A percentile compares a stretch with the other conserved stretches of the same genome.
These are phyloP conservation scores for Rhodotorula sp. DNA, from an alignment of 1,284 basidiomycete species.

Conservation along the genomic window DNA sequence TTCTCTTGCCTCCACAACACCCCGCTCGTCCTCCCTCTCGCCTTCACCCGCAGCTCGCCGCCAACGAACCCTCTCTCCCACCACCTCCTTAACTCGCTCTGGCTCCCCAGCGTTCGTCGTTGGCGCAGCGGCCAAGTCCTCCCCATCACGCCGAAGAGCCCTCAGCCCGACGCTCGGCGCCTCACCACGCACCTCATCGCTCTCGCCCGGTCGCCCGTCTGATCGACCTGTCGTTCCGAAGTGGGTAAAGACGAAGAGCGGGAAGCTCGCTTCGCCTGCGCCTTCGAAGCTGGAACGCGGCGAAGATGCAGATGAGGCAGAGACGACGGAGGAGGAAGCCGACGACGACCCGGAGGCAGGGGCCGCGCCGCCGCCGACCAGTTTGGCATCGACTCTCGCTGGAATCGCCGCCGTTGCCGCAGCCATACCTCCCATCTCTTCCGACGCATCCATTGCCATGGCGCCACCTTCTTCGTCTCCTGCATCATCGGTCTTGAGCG, in stretches of 20 bases:
- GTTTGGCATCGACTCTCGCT: neutral
- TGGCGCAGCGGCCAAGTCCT: neutral
- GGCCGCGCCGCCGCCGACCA: neutral
- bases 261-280: neutral
- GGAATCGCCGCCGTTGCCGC: slow-evolving; percentile 5
- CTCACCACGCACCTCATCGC: neutral
- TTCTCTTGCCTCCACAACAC: neutral
- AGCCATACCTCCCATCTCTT: neutral
- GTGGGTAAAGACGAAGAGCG: slow-evolving; percentile 1
- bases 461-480: neutral
- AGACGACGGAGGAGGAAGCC: neutral
- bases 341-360: neutral
- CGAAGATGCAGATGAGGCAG: neutral
- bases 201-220: neutral
- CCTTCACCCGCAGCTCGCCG: neutral
- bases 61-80: slow-evolving; percentile 10
- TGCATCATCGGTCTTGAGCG: neutral
- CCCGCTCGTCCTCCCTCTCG: neutral
- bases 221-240: neutral
- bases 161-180: neutral
- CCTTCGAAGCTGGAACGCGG: neutral
- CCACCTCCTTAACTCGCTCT: neutral
- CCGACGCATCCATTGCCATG: neutral
- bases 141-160: neutral
- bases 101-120: slow-evolving; percentile 7